These are phyloP conservation scores for Fusarium nanum DNA, from an alignment of 2,329 filamentous ascomycete species.

Conservation along the genomic window DNA sequence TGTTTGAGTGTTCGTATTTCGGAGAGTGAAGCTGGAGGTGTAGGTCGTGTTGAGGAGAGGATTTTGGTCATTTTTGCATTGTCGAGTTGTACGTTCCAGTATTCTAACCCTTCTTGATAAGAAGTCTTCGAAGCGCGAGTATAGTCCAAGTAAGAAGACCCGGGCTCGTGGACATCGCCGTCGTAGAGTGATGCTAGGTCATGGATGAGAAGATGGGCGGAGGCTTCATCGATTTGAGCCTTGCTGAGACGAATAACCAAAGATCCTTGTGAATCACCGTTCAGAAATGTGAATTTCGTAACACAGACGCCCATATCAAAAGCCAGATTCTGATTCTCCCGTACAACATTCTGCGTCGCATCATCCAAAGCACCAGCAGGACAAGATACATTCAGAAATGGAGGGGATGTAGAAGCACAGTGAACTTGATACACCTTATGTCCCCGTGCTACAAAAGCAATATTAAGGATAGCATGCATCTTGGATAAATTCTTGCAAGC, in stretches of 20 bases:
- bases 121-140: constrained; percentile 56
- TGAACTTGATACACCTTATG: constrained; percentile 62
- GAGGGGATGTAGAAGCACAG: constrained; percentile 56
- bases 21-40: constrained; percentile 48
- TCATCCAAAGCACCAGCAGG: constrained; percentile 55
- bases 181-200: constrained; percentile 62
- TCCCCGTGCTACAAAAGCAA: constrained; percentile 62
- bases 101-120: constrained; percentile 54
- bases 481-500: constrained; percentile 58
- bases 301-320: constrained; percentile 58
- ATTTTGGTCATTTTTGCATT: constrained; percentile 61
- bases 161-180: constrained; percentile 43
- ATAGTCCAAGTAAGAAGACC: constrained; percentile 62
- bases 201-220: constrained; percentile 59
- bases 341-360: constrained; percentile 56
- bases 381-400: constrained; percentile 59
- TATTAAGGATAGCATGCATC: constrained; percentile 65
- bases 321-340: constrained; percentile 55
- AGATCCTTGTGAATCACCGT: constrained; percentile 60
- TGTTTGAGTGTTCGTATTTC: constrained; percentile 56
- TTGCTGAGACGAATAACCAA: constrained; percentile 61
- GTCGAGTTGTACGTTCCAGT: constrained; percentile 60
- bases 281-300: constrained; percentile 64
- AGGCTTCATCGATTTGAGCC: constrained; percentile 62
- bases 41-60: constrained; percentile 57